Evolutionary conservation across 345 rosid species (phyloP).

Genomic region (Capsella bursapastoris): DNA sequence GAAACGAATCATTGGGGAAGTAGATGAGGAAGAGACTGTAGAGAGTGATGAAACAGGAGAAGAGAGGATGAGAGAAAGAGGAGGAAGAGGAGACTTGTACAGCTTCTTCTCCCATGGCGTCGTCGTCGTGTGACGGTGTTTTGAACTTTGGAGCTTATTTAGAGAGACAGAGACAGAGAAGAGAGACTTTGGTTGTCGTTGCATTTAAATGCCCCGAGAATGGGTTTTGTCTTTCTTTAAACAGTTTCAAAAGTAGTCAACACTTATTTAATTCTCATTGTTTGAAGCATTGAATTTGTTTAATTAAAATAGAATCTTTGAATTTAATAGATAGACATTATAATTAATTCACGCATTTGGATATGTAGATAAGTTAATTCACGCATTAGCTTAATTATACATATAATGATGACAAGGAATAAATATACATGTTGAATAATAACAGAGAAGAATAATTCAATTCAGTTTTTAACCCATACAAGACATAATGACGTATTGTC

Average conservation of each 20-base stretch:
- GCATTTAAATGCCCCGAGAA: conserved; percentile 39
- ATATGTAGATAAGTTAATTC: too few relatives aligned
- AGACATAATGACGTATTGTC: conserved; percentile 33
- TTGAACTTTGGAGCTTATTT: not conserved
- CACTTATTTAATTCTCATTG: conserved; percentile 8
- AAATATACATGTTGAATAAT: not conserved
- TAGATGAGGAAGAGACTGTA: conserved; percentile 57
- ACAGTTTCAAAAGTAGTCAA: conserved; percentile 5
- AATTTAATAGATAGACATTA: not conserved
- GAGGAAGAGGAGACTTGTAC: conserved; percentile 19
- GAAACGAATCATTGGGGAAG: conserved; percentile 48
- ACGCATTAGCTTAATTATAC: too few relatives aligned
- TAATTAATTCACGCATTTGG: too few relatives aligned
- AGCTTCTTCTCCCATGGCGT: conserved; percentile 36
- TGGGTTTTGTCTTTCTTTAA: conserved; percentile 7
- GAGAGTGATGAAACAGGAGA: conserved; percentile 62
- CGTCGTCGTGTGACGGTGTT: not conserved
- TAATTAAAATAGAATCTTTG: not conserved
- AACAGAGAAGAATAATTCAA: not conserved
- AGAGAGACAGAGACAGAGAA: conserved; percentile 1
- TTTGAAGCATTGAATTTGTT: conserved; percentile 3
- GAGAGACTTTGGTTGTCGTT: conserved; percentile 40
- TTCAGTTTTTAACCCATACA: not conserved
- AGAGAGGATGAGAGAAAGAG: conserved; percentile 53
- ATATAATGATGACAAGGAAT: not conserved